phyloP scores from a whole-genome alignment of 1,284 basidiomycete species.

The Tilletia caries region DNA sequence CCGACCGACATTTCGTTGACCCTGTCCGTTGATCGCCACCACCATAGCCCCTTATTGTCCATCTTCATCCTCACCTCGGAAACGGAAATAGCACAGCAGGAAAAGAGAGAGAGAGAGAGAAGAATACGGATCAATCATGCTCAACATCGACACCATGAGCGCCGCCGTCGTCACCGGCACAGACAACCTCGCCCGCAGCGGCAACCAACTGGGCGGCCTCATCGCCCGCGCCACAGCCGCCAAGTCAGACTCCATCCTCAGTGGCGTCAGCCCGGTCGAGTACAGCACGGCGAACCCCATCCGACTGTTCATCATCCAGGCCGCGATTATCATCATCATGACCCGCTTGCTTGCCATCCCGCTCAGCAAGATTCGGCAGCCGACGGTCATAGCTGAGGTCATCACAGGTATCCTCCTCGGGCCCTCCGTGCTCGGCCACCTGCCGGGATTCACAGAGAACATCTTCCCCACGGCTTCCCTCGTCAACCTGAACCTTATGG shows the following conservation, averaged over 20 bases:
- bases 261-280: conserved; percentile 65
- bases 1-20: too few relatives aligned
- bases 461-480: conserved; percentile 59
- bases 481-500: conserved; percentile 77
- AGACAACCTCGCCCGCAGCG: neutral
- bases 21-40: too few relatives aligned
- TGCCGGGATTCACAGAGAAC: conserved; percentile 46
- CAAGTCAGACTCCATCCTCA: conserved; percentile 57
- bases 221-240: conserved; percentile 22
- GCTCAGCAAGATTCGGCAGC: conserved; percentile 70
- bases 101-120: too few relatives aligned
- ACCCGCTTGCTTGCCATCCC: conserved; percentile 68
- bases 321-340: conserved; percentile 62
- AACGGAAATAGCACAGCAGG: too few relatives aligned
- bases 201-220: neutral
- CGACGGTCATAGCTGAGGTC: conserved; percentile 81
- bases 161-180: neutral
- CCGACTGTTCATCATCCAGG: conserved; percentile 77
- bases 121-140: too few relatives aligned
- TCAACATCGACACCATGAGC: neutral
- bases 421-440: conserved; percentile 46
- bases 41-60: too few relatives aligned
- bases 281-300: conserved; percentile 68
- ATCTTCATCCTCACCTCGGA: too few relatives aligned
- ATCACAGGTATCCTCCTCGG: conserved; percentile 73